phyloP scores from a whole-genome alignment of 768 basidiomycete species.

The Kwoniella shandongensis region DNA sequence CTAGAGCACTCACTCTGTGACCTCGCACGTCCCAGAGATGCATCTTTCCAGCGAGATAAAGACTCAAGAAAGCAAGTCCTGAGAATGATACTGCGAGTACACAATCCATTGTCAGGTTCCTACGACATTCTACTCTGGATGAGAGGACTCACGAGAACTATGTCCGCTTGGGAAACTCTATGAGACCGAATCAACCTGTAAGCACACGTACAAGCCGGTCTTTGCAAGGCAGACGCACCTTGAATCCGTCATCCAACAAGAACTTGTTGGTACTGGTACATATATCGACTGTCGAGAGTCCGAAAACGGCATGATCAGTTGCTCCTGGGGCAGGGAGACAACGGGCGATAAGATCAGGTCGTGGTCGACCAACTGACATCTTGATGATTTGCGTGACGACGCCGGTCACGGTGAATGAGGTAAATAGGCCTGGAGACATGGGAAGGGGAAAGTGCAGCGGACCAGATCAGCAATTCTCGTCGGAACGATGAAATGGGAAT shows the following conservation, averaged over 20 bases:
- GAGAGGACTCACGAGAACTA: constrained; percentile 66
- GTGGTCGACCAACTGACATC: constrained; percentile 58
- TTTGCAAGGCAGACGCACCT: constrained; percentile 55
- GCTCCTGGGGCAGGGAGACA: constrained; percentile 65
- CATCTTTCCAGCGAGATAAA: constrained; percentile 88
- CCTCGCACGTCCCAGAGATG: constrained; percentile 83
- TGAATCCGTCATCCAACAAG: constrained; percentile 77
- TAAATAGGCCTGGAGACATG: constrained; percentile 60
- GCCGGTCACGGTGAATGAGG: constrained; percentile 74
- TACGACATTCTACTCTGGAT: not conserved
- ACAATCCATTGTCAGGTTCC: constrained; percentile 13
- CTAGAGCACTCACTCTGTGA: constrained; percentile 57
- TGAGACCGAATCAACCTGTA: not conserved
- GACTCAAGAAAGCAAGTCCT: constrained; percentile 81
- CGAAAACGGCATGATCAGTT: constrained; percentile 65
- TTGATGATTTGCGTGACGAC: constrained; percentile 81
- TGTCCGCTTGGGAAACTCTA: constrained; percentile 87
- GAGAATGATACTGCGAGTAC: constrained; percentile 81
- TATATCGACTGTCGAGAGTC: constrained; percentile 70
- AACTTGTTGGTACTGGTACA: constrained; percentile 69
- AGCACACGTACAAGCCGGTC: no score
- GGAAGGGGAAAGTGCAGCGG: no score
- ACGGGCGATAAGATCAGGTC: constrained; percentile 50
- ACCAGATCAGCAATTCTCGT: not conserved
- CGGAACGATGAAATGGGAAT: not conserved